These are phyloP conservation scores for Rhodofomes roseus DNA, from an alignment of 1,284 basidiomycete genomes.

Conservation along the genomic window DNA sequence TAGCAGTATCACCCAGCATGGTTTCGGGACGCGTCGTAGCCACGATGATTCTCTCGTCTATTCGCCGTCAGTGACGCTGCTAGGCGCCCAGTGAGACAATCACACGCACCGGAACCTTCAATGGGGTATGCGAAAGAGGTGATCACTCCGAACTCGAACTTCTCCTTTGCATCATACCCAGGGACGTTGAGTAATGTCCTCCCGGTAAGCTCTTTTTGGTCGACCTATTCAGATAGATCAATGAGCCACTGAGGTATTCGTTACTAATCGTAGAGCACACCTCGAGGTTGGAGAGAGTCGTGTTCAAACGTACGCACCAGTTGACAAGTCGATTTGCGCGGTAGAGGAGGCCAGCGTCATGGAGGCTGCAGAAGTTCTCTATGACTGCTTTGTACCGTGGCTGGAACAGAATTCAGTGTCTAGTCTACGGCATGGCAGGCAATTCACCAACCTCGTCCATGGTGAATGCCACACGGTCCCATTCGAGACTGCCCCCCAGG, in stretches of 20 bases:
- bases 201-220: constrained; percentile 90
- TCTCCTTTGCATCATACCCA: constrained; percentile 92
- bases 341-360: constrained; percentile 94
- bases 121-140: constrained; percentile 94
- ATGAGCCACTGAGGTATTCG: neutral
- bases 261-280: constrained; percentile 31
- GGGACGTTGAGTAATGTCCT: constrained; percentile 89
- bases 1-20: constrained; percentile 97
- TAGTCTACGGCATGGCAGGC: neutral
- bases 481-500: constrained; percentile 93
- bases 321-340: constrained; percentile 97
- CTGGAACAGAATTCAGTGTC: constrained; percentile 31
- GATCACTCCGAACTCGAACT: constrained; percentile 97
- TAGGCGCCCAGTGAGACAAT: neutral
- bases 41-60: constrained; percentile 90
- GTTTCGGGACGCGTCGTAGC: constrained; percentile 99
- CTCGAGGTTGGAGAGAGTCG: constrained; percentile 95
- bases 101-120: constrained; percentile 67
- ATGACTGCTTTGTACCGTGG: constrained; percentile 82
- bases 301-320: constrained; percentile 97
- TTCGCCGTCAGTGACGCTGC: neutral
- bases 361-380: constrained; percentile 89
- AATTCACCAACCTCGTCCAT: constrained; percentile 75
- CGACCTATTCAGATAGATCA: constrained; percentile 58
- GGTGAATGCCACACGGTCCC: constrained; percentile 92